Evolutionary conservation across 2,329 filamentous ascomycete species (phyloP).

Genomic region (Periglandula ipomoeae): DNA sequence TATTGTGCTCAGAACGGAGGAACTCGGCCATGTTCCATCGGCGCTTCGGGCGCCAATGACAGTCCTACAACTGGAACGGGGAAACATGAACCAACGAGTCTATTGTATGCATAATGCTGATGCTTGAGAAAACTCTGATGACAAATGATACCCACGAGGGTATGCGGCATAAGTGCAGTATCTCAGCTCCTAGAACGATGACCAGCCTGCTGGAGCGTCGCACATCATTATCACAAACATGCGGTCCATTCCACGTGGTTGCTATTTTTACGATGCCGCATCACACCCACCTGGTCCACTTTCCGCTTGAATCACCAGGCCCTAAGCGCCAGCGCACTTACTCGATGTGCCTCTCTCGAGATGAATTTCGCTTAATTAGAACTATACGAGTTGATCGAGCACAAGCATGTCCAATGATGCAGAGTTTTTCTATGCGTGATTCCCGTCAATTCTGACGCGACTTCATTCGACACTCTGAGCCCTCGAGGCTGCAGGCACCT

Average conservation of each 20-base stretch:
- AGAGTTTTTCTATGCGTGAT: no score
- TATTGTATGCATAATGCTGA: neutral
- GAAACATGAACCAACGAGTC: neutral
- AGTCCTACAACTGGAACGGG: neutral
- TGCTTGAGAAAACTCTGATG: neutral
- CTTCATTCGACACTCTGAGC: no score
- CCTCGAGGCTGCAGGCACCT: no score
- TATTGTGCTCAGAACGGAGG: neutral
- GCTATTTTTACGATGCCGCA: neutral
- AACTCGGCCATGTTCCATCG: neutral
- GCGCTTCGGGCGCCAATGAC: neutral
- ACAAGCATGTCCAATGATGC: no score
- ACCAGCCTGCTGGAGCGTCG: neutral
- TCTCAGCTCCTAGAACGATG: neutral
- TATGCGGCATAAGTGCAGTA: no score
- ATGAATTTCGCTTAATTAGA: no score
- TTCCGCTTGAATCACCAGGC: neutral
- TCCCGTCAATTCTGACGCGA: no score
- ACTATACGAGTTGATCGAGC: no score
- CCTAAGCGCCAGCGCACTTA: neutral
- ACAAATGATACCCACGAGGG: neutral
- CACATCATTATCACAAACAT: neutral
- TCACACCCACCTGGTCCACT: neutral
- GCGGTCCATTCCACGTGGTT: neutral
- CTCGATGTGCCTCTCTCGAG: no score